These are phyloP conservation scores for Castanea sativa DNA, from an alignment of 306 rosid species.

Conservation along the genomic window DNA sequence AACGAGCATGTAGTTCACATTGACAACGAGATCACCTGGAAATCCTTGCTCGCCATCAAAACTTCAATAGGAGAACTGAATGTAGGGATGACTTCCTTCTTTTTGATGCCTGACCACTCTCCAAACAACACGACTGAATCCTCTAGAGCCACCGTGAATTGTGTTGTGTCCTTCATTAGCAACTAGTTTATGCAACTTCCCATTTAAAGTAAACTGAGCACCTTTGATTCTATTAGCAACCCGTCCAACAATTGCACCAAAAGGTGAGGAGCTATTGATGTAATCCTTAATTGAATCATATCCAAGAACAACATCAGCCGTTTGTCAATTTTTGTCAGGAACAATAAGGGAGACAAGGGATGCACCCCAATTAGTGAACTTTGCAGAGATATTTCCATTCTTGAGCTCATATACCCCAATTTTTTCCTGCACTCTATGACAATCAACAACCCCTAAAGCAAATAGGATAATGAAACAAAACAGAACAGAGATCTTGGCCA, in stretches of 20 bases:
- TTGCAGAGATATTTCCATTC: too few species aligned
- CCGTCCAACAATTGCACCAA: constrained; percentile 77
- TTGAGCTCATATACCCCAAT: too few species aligned
- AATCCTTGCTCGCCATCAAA: constrained; percentile 84
- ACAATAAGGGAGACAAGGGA: too few species aligned
- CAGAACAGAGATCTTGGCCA: neutral
- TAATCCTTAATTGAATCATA: constrained; percentile 60
- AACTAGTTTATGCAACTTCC: constrained; percentile 57
- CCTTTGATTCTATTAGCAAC: constrained; percentile 85
- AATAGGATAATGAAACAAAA: neutral
- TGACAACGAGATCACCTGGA: constrained; percentile 69
- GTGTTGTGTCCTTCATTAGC: constrained; percentile 69
- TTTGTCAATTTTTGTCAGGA: constrained; percentile 31
- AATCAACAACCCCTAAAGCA: neutral
- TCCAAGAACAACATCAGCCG: constrained; percentile 75
- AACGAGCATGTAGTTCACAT: constrained; percentile 47
- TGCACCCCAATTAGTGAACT: too few species aligned
- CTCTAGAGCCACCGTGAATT: constrained; percentile 76
- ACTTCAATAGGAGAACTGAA: constrained; percentile 64
- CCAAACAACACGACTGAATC: constrained; percentile 77
- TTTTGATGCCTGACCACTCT: constrained; percentile 46
- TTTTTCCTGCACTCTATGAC: neutral
- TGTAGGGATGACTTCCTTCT: constrained; percentile 41
- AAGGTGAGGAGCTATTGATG: neutral
- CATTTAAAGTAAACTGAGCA: constrained; percentile 61